A percentile compares a stretch with the other conserved stretches of the same genome.
Evolutionary conservation across 108 stramenopile genomes (phyloP).

Genomic region (Schizochytrium sp.): DNA sequence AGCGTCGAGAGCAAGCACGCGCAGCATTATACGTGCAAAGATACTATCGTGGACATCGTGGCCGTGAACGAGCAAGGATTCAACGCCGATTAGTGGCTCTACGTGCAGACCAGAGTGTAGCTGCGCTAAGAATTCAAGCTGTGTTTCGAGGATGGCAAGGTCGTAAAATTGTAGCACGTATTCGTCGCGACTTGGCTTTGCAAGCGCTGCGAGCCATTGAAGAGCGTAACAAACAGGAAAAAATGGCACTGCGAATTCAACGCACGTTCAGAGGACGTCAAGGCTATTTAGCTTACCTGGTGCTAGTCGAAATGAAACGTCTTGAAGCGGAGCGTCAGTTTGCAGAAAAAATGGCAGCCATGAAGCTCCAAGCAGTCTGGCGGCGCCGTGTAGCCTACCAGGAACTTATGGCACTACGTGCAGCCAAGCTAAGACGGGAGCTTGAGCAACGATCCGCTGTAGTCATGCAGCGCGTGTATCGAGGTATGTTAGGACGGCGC

Average conservation of each 20-base stretch:
- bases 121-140: slow-evolving; percentile 21
- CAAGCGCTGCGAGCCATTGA: slow-evolving; percentile 26
- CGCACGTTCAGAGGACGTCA: slow-evolving; percentile 11
- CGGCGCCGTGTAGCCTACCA: slow-evolving; percentile 13
- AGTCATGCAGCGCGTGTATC: slow-evolving; percentile 45
- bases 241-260: slow-evolving; percentile 55
- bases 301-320: not conserved
- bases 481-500: slow-evolving; percentile 27
- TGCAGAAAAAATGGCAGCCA: slow-evolving; percentile 28
- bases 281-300: slow-evolving; percentile 42
- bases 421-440: not conserved
- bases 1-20: slow-evolving; percentile 47
- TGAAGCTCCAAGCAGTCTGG: slow-evolving; percentile 29
- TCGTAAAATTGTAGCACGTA: slow-evolving; percentile 28
- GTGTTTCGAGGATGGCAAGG: slow-evolving; percentile 21
- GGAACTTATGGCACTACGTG: not conserved
- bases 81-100: slow-evolving; percentile 12
- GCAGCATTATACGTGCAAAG: not conserved
- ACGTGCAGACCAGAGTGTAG: slow-evolving; percentile 23
- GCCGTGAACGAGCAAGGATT: slow-evolving; percentile 1
- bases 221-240: not conserved
- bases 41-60: slow-evolving; percentile 7
- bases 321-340: not conserved
- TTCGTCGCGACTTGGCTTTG: slow-evolving; percentile 26
- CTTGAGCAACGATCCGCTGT: not conserved